Evolutionary conservation across 2,329 filamentous ascomycete genomes (phyloP), one percentile per base, ranked within the genome.

Genomic region (Phyllosticta citriasiana): DNA sequence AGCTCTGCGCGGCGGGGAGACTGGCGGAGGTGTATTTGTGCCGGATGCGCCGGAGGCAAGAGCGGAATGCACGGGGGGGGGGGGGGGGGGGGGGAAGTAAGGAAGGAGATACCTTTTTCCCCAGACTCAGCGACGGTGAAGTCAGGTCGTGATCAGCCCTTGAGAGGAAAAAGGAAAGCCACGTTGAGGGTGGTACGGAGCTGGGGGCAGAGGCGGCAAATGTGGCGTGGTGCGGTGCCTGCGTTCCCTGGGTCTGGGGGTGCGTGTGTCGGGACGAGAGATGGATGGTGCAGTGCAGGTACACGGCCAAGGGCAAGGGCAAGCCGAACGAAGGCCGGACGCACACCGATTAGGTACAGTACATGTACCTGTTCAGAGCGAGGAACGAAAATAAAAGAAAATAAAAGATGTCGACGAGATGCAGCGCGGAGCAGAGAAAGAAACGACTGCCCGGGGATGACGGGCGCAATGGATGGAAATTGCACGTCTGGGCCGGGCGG

Each of bases 21-120:
- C 55, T 27, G 53, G 58, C 53, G 47, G 53, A 53, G 58, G 53
- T 54, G 47, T 24, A 24, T 33, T 19, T 33, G 53, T 26, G 58
- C 58, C 58, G 58, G 58, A 60, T 60, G 58, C 53, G 58, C 58
- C 58, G 58, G 58, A 60, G 35, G 19, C 55, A 40, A 33, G 40
- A 53, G 53, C 58, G 58, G 58, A 50, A 30, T 52, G 35, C 53
- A 47, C 58, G 55, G 58, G 33, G 25, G 22, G 35, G 27, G 16
- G 22, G 35, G 27, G 16, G n/a, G n/a, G 55, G 58, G 33, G 25
- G 22, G 35, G 27, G 16, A 8, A 30, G 40, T 14, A 47, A 47
- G 40, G n/a, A 47, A 47, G 40, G 40, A 47, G 40, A 47, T 47
- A n/a, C 10, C 40, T n/a, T 47, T 22, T 47, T 47, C 40, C 40